Evolutionary conservation across 2,329 filamentous ascomycete genomes (phyloP).

Genomic region (Penicillium sp.): DNA sequence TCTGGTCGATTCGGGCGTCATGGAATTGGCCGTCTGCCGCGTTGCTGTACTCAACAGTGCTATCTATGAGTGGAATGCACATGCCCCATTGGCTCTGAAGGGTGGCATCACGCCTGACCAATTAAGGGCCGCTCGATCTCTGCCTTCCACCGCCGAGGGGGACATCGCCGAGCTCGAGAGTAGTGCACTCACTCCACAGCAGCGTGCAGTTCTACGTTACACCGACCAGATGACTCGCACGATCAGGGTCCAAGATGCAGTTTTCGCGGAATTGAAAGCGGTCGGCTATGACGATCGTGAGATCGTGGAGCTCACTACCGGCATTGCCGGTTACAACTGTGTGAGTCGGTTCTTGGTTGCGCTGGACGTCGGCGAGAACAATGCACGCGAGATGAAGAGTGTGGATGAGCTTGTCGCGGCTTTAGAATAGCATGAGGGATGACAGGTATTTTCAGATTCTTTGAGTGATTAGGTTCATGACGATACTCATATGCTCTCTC

Average conservation of each 20-base stretch:
- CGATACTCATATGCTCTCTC: neutral
- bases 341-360: slow-evolving; percentile 83
- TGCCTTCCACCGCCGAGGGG: slow-evolving; percentile 49
- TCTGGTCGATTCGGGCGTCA: slow-evolving; percentile 48
- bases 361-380: slow-evolving; percentile 59
- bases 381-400: slow-evolving; percentile 58
- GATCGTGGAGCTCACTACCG: slow-evolving; percentile 78
- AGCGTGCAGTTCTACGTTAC: slow-evolving; percentile 67
- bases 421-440: slow-evolving; percentile 6
- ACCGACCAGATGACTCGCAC: slow-evolving; percentile 78
- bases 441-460: neutral
- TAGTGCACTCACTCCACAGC: slow-evolving; percentile 51
- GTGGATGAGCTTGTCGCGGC: slow-evolving; percentile 61
- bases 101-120: slow-evolving; percentile 34
- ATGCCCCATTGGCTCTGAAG: slow-evolving; percentile 61
- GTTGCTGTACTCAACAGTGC: slow-evolving; percentile 76
- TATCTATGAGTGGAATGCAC: slow-evolving; percentile 80
- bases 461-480: neutral
- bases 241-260: slow-evolving; percentile 63
- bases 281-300: slow-evolving; percentile 65
- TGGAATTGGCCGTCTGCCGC: slow-evolving; percentile 74
- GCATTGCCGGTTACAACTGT: slow-evolving; percentile 84
- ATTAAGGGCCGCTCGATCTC: slow-evolving; percentile 51
- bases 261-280: slow-evolving; percentile 59
- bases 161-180: slow-evolving; percentile 31